Evolutionary conservation across 495 filamentous ascomycete genomes (phyloP).

Genomic region (Niebla homalea): DNA sequence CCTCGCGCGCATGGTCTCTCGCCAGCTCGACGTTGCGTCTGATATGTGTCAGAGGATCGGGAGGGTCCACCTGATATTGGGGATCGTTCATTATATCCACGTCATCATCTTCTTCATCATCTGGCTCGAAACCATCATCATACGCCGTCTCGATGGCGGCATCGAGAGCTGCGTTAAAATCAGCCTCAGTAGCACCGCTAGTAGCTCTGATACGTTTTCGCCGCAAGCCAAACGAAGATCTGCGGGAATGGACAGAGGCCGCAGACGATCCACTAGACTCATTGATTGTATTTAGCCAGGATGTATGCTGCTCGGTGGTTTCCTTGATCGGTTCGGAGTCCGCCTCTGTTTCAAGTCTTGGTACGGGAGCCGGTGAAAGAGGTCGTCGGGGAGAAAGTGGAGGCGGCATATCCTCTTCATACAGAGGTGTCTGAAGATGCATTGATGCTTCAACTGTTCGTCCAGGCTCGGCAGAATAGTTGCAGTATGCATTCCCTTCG

Average conservation of each 20-base stretch:
- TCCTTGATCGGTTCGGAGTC: slow-evolving; percentile 34
- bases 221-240: slow-evolving; percentile 54
- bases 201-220: slow-evolving; percentile 51
- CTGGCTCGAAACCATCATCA: slow-evolving; percentile 79
- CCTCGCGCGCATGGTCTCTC: slow-evolving; percentile 65
- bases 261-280: slow-evolving; percentile 75
- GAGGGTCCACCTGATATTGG: slow-evolving; percentile 18
- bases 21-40: slow-evolving; percentile 63
- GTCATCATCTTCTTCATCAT: slow-evolving; percentile 33
- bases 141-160: slow-evolving; percentile 94
- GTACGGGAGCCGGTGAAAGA: slow-evolving; percentile 6
- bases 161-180: slow-evolving; percentile 90
- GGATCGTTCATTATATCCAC: slow-evolving; percentile 21
- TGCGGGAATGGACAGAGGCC: slow-evolving; percentile 70
- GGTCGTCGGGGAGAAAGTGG: slow-evolving; percentile 46
- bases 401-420: slow-evolving; percentile 46
- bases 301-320: slow-evolving; percentile 63
- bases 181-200: slow-evolving; percentile 72
- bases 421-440: slow-evolving; percentile 29
- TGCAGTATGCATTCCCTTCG: slow-evolving; percentile 3
- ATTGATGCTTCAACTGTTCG: slow-evolving; percentile 15
- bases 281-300: slow-evolving; percentile 95
- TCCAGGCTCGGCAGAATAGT: too few species aligned
- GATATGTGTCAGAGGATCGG: slow-evolving; percentile 39
- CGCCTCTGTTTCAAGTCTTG: not conserved